phyloP scores from a whole-genome alignment of 345 rosid genomes.

The Brassica incana region DNA sequence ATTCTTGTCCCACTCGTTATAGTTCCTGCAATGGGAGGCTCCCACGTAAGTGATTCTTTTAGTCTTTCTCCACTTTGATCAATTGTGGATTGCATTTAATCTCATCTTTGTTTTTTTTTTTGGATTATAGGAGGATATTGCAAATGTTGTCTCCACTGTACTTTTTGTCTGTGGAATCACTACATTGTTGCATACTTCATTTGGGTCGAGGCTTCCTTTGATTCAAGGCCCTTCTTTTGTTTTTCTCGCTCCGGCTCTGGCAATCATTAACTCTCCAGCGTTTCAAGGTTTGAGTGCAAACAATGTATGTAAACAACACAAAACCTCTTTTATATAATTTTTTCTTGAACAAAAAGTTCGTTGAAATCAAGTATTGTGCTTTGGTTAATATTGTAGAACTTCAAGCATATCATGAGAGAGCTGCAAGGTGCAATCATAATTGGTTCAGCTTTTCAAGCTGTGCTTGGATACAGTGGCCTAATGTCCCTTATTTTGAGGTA shows the following conservation, averaged over 20 bases:
- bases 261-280: slow-evolving; percentile 83
- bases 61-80: not conserved
- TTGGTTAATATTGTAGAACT: slow-evolving; percentile 55
- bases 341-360: not conserved
- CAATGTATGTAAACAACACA: slow-evolving; percentile 48
- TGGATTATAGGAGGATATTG: slow-evolving; percentile 73
- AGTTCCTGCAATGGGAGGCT: slow-evolving; percentile 99
- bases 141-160: slow-evolving; percentile 83
- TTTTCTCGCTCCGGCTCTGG: slow-evolving; percentile 87
- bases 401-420: slow-evolving; percentile 95
- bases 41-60: slow-evolving; percentile 60
- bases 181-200: slow-evolving; percentile 77
- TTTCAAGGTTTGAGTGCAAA: slow-evolving; percentile 89
- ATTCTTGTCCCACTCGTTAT: slow-evolving; percentile 88
- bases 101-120: not conserved
- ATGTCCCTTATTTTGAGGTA: slow-evolving; percentile 74
- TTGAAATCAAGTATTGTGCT: not conserved
- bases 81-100: slow-evolving; percentile 12
- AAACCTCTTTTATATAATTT: not conserved
- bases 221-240: slow-evolving; percentile 95
- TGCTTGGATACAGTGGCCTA: slow-evolving; percentile 91
- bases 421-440: slow-evolving; percentile 89
- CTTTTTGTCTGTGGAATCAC: slow-evolving; percentile 88
- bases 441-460: slow-evolving; percentile 82
- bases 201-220: slow-evolving; percentile 94